phyloP scores from a whole-genome alignment of 2,329 filamentous ascomycete genomes.

The Paramyrothecium roridum region DNA sequence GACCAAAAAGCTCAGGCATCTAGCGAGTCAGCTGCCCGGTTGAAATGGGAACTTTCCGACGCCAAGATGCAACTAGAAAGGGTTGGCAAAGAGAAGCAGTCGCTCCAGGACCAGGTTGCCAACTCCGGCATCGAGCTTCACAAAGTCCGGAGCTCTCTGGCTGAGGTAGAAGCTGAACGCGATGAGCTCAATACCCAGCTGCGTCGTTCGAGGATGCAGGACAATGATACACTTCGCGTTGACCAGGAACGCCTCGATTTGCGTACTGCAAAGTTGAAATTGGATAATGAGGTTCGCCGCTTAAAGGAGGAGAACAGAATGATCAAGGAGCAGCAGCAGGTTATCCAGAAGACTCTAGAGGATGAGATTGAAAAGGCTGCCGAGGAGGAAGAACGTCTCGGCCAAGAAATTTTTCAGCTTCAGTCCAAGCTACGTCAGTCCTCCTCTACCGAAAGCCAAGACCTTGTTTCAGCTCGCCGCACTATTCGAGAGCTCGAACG shows the following conservation, averaged over 20 bases:
- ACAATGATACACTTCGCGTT: constrained; percentile 56
- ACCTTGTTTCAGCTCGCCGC: constrained; percentile 56
- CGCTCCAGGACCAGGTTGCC: constrained; percentile 60
- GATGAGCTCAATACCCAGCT: constrained; percentile 64
- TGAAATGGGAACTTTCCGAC: constrained; percentile 57
- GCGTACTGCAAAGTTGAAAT: constrained; percentile 62
- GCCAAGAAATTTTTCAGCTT: constrained; percentile 50
- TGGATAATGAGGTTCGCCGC: constrained; percentile 64
- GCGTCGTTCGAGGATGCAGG: constrained; percentile 49
- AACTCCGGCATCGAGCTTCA: constrained; percentile 59
- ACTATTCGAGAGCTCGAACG: constrained; percentile 65
- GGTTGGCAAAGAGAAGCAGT: constrained; percentile 57
- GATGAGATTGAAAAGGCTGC: constrained; percentile 64
- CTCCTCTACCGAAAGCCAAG: constrained; percentile 47
- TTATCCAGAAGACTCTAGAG: constrained; percentile 61
- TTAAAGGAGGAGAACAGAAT: constrained; percentile 61
- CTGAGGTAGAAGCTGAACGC: constrained; percentile 60
- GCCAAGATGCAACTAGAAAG: constrained; percentile 55
- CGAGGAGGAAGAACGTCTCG: constrained; percentile 62
- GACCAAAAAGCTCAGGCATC: constrained; percentile 30
- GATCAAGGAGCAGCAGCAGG: constrained; percentile 53
- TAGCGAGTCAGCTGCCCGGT: constrained; percentile 44
- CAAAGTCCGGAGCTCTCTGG: constrained; percentile 51
- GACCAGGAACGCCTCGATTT: constrained; percentile 69
- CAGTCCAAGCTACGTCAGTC: constrained; percentile 42